Conservation (phyloP, 768 basidiomycete genomes). For the Boletellus emodensis region DNA sequence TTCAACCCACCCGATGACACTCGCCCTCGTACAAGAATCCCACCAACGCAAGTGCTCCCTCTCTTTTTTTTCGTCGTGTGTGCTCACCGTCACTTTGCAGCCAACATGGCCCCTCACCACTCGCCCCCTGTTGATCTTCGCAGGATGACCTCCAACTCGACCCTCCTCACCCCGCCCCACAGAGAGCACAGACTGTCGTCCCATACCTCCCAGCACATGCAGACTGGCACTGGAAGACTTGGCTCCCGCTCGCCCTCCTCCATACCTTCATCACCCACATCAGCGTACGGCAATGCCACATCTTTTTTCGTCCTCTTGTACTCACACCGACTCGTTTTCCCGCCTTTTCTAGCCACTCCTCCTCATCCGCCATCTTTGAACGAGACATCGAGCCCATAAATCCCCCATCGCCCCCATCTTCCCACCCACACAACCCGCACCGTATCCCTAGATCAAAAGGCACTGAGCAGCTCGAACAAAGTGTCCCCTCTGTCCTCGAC, state of each 20-base stretch:
- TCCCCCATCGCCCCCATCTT: slow-evolving; percentile 35
- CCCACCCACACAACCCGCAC: slow-evolving; percentile 57
- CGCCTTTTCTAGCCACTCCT: slow-evolving; percentile 46
- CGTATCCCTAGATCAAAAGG: slow-evolving; percentile 67
- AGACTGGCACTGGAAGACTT: slow-evolving; percentile 39
- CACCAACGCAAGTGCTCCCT: slow-evolving; percentile 15
- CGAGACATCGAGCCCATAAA: slow-evolving; percentile 74
- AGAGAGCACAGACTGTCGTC: slow-evolving; percentile 39
- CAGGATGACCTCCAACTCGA: slow-evolving; percentile 50
- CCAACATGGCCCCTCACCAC: slow-evolving; percentile 17
- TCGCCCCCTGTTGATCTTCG: slow-evolving; percentile 46
- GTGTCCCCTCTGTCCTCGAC: slow-evolving; percentile 84
- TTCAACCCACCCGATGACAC: slow-evolving; percentile 14
- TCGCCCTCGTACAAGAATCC: slow-evolving; percentile 10
- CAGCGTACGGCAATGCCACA: slow-evolving; percentile 50
- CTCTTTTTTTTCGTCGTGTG: neutral
- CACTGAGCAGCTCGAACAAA: slow-evolving; percentile 70
- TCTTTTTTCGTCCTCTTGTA: neutral
- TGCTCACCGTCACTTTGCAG: slow-evolving; percentile 5
- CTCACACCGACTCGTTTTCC: slow-evolving; percentile 6
- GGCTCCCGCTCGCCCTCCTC: slow-evolving; percentile 69
- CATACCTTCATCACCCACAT: slow-evolving; percentile 76
- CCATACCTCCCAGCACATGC: slow-evolving; percentile 47
- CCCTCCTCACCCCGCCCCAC: slow-evolving; percentile 39
- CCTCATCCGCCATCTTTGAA: slow-evolving; percentile 88